Conservation (phyloP, 2,329 filamentous ascomycete species). For the Xylariomycetidae sp. region DNA sequence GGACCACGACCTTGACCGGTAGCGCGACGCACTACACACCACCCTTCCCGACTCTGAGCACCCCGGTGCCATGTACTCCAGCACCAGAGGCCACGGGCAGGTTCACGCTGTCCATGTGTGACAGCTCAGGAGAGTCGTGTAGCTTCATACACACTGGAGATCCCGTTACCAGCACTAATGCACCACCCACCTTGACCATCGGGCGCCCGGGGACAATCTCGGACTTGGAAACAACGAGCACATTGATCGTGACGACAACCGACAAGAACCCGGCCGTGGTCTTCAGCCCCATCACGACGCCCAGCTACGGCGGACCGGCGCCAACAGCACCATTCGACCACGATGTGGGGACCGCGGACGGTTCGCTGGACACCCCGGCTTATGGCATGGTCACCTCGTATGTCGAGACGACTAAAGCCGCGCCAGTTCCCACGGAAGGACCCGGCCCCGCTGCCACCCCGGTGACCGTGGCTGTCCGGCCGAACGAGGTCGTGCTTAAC, state of each 20-base stretch:
- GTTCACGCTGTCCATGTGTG: slow-evolving; percentile 25
- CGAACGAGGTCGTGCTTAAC: slow-evolving; percentile 41
- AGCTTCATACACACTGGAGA: slow-evolving; percentile 18
- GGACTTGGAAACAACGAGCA: slow-evolving; percentile 27
- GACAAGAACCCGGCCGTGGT: slow-evolving; percentile 51
- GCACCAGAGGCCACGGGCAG: slow-evolving; percentile 17
- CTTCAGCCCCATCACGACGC: slow-evolving; percentile 31
- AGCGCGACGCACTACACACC: slow-evolving; percentile 41
- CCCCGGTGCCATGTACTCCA: slow-evolving; percentile 32
- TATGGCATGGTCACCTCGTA: slow-evolving; percentile 17
- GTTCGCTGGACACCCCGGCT: slow-evolving; percentile 11
- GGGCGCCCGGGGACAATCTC: slow-evolving; percentile 9
- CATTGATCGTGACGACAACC: slow-evolving; percentile 39
- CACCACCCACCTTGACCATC: slow-evolving; percentile 5
- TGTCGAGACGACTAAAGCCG: slow-evolving; percentile 10
- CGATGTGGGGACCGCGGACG: slow-evolving; percentile 7
- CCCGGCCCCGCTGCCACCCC: slow-evolving; percentile 13
- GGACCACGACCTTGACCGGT: slow-evolving; percentile 43
- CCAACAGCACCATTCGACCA: slow-evolving; percentile 8
- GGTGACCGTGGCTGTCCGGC: slow-evolving; percentile 38
- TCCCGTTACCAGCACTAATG: slow-evolving; percentile 6
- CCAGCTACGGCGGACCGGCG: slow-evolving; percentile 30
- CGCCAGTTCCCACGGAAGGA: slow-evolving; percentile 4
- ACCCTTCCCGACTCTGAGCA: slow-evolving; percentile 35
- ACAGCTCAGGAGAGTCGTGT: slow-evolving; percentile 26